These are phyloP conservation scores for Ormosia semicastrata DNA, from an alignment of 306 rosid species.

Conservation along the genomic window DNA sequence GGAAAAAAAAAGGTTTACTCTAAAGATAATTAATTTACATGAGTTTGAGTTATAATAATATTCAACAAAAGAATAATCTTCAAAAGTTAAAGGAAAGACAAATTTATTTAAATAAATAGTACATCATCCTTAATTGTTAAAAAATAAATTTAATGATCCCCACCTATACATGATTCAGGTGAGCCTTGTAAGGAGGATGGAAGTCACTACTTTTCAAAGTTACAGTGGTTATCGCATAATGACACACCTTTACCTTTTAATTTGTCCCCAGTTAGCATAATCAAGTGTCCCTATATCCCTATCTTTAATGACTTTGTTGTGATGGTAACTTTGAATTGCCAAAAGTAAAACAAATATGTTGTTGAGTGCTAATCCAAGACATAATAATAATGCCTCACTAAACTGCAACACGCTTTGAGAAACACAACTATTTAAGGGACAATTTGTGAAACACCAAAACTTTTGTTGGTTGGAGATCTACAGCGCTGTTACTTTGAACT, in stretches of 20 bases:
- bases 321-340: slow-evolving; percentile 17
- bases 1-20: too few species aligned
- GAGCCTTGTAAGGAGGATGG: slow-evolving; percentile 27
- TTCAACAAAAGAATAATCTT: neutral
- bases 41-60: slow-evolving; percentile 1
- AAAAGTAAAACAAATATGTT: slow-evolving; percentile 23
- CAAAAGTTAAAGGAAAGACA: slow-evolving; percentile 15
- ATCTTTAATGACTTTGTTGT: slow-evolving; percentile 35
- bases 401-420: slow-evolving; percentile 21
- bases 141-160: slow-evolving; percentile 28
- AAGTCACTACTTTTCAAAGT: slow-evolving; percentile 25
- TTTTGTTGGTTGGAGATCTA: slow-evolving; percentile 31
- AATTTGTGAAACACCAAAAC: slow-evolving; percentile 22
- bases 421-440: slow-evolving; percentile 35
- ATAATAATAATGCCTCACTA: slow-evolving; percentile 38
- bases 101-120: neutral
- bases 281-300: slow-evolving; percentile 33
- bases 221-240: slow-evolving; percentile 29
- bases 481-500: slow-evolving; percentile 20
- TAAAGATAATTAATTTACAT: neutral
- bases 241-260: slow-evolving; percentile 33
- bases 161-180: slow-evolving; percentile 39
- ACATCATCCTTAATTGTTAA: neutral
- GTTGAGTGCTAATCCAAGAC: slow-evolving; percentile 41
- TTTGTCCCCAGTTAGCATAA: slow-evolving; percentile 38